A percentile compares a stretch with the other conserved stretches of the same genome.
These are phyloP conservation scores for Diaporthe destruens DNA, from an alignment of 2,329 filamentous ascomycete genomes.

Conservation along the genomic window DNA sequence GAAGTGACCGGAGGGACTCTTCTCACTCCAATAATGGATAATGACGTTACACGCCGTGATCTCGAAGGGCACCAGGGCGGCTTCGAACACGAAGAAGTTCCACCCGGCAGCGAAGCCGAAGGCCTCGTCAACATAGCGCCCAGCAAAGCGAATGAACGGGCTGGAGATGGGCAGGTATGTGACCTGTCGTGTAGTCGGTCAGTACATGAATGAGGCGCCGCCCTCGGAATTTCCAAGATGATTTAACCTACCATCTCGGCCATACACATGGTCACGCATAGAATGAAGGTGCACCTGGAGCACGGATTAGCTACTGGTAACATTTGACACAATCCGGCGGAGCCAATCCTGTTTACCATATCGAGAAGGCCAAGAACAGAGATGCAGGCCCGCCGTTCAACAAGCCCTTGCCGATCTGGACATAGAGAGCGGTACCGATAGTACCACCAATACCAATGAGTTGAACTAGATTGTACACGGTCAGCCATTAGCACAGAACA, in stretches of 20 bases:
- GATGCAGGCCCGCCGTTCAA: conserved; percentile 70
- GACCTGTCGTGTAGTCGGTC: conserved; percentile 48
- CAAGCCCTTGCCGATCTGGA: conserved; percentile 70
- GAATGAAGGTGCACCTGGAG: conserved; percentile 66
- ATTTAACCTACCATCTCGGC: conserved; percentile 75
- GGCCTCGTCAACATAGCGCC: conserved; percentile 80
- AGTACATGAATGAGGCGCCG: not conserved
- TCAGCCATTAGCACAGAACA: not conserved
- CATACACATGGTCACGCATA: conserved; percentile 71
- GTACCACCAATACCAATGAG: conserved; percentile 72
- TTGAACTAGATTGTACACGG: conserved; percentile 53
- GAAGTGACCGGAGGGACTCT: not conserved
- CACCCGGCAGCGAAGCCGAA: conserved; percentile 80
- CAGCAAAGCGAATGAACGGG: conserved; percentile 83
- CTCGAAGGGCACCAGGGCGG: conserved; percentile 75
- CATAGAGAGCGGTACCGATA: conserved; percentile 72
- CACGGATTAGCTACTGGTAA: not conserved
- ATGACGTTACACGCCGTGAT: conserved; percentile 75
- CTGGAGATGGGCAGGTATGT: conserved; percentile 82
- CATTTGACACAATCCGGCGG: not conserved
- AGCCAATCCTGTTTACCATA: conserved; percentile 59
- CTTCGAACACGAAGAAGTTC: conserved; percentile 81
- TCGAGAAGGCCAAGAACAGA: conserved; percentile 69
- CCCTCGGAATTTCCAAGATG: too few relatives aligned
- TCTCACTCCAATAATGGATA: conserved; percentile 70